Conservation (phyloP, 2,329 filamentous ascomycete species). For the Hypoxylon sp. region DNA sequence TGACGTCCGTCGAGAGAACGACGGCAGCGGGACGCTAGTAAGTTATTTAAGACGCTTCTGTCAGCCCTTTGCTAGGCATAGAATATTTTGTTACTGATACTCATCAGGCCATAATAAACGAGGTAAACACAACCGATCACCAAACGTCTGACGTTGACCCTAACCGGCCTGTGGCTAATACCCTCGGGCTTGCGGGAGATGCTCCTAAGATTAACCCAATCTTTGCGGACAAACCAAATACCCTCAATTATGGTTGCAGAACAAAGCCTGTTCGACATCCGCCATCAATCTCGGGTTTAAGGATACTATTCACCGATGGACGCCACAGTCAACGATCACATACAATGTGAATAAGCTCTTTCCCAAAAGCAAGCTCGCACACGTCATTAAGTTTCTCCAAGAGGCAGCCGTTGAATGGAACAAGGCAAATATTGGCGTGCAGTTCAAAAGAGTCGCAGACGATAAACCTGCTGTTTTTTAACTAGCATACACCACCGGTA, state of each 20-base stretch:
- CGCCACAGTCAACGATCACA: conserved; percentile 5
- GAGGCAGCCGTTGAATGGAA: conserved; percentile 11
- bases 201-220: neutral
- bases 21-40: neutral
- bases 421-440: neutral
- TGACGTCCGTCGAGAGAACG: neutral
- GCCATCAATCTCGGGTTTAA: neutral
- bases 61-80: neutral
- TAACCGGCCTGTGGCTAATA: neutral
- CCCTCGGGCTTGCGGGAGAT: neutral
- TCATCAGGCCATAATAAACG: neutral
- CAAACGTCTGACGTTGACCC: neutral
- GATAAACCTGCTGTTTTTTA: conserved; percentile 13
- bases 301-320: conserved; percentile 10
- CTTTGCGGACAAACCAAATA: neutral
- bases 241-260: neutral
- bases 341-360: conserved; percentile 5
- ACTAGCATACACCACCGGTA: neutral
- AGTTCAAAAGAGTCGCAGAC: conserved; percentile 13
- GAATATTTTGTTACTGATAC: neutral
- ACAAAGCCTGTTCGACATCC: conserved; percentile 1
- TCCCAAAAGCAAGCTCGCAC: neutral
- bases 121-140: neutral
- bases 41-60: neutral
- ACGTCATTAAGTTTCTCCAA: conserved; percentile 1